Evolutionary conservation across 371 early-diverging fungal genomes (phyloP), one percentile per base, ranked within the genome.

Genomic region (Cokeromyces recurvatus): DNA sequence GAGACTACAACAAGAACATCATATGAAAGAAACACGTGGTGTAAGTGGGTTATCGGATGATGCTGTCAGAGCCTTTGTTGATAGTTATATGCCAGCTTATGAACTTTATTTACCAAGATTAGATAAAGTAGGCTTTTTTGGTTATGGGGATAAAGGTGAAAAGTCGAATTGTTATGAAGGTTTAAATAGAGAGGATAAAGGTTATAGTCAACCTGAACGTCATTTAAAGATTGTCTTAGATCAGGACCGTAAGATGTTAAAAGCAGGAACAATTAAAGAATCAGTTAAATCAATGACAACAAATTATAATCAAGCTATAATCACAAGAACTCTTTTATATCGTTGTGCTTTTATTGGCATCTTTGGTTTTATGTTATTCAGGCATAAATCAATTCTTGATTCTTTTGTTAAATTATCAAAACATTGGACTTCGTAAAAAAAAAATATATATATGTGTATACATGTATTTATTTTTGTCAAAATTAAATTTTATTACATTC

Each of bases 51-150:
- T 95, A 68, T 78, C 77, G 2, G 78, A 84, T 34, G 77, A 77
- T 19, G 80, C 85, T 55, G 88, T 95, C 9, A 54, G 68, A 2
- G 79, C 79, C 17, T 95, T 97, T 82, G 90, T 97, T 2, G 77
- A 87, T 21, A 76, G 90, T 27, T 97, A 90, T 56, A 88, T 95
- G 90, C 95, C 95, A 1, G 81, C 83, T 2, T 95, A 97, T 59
- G 81, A 85, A 44, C 64, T 92, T 38, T 88, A 87, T 48, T 55
- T 88, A 38, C 82, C 81, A 5, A 46, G 71, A 10, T 56, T 88
- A 27, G 53, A 68, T 32, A 43, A 57, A 10, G 66, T 74, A 35
- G 80, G 80, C 4, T 73, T 86, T 45, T 85, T 76, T 59, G 65
- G 62, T 7, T 46, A 55, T 19, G 53, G 57, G 2, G 11, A 51